A percentile compares a stretch with the other conserved stretches of the same genome.
These are phyloP conservation scores for Candida coleopterorum DNA, from an alignment of 805 yeast genomes.

Conservation along the genomic window DNA sequence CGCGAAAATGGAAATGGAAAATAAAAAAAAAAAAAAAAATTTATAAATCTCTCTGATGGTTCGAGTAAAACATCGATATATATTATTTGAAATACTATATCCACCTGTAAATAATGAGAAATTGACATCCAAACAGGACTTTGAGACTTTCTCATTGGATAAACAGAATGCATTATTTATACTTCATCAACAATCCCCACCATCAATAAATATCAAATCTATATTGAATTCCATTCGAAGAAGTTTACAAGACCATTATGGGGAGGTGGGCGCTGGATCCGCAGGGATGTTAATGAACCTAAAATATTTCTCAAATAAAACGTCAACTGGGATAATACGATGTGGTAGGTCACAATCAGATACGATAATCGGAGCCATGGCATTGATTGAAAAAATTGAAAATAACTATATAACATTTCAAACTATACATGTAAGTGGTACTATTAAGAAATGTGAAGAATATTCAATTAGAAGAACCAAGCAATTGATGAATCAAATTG, in stretches of 20 bases:
- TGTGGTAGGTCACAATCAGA: conserved; percentile 64
- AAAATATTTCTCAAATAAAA: conserved; percentile 75
- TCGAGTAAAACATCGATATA: conserved; percentile 78
- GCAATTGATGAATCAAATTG: conserved; percentile 24
- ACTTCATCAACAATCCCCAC: conserved; percentile 49
- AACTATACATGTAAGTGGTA: conserved; percentile 74
- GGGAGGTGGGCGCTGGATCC: conserved; percentile 72
- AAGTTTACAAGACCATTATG: conserved; percentile 60
- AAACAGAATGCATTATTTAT: conserved; percentile 37
- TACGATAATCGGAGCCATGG: conserved; percentile 62
- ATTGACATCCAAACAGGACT: conserved; percentile 10
- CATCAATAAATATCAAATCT: conserved; percentile 41
- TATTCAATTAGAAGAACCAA: conserved; percentile 51
- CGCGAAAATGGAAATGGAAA: background rate
- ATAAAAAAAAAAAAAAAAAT: background rate
- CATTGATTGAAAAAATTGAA: conserved; percentile 48
- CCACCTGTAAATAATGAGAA: conserved; percentile 47
- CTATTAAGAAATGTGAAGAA: conserved; percentile 79
- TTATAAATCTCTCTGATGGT: conserved; percentile 55
- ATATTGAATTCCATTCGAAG: conserved; percentile 52
- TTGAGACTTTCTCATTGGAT: conserved; percentile 20
- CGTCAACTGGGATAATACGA: conserved; percentile 81
- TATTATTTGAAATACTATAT: conserved; percentile 72
- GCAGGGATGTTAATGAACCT: conserved; percentile 56
- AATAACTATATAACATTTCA: conserved; percentile 49